A percentile compares a stretch with the other conserved stretches of the same genome.
Conservation (phyloP, 2,329 filamentous ascomycete genomes). For the Pseudocercospora macadamiae region DNA sequence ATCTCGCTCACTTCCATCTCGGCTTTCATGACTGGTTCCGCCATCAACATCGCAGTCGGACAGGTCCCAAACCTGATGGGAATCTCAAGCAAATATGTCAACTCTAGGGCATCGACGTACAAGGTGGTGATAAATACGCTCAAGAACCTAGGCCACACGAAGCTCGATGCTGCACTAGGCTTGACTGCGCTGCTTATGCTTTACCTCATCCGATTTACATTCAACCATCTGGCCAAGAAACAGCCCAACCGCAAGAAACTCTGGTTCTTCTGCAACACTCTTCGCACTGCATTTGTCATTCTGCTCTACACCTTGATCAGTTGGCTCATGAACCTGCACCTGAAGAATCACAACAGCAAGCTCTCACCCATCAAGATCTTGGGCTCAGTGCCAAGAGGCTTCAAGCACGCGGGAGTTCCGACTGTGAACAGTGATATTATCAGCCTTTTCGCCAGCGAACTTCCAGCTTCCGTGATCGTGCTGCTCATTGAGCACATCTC, state of each 20-base stretch:
- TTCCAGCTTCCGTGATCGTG: conserved; percentile 90
- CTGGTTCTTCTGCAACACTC: conserved; percentile 88
- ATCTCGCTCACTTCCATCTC: conserved; percentile 89
- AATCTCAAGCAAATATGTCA: conserved; percentile 63
- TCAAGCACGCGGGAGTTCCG: conserved; percentile 77
- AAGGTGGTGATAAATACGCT: conserved; percentile 80
- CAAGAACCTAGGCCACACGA: conserved; percentile 67
- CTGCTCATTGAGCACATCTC: conserved; percentile 95
- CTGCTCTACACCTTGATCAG: conserved; percentile 89
- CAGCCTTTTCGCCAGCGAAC: conserved; percentile 66
- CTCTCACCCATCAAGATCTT: conserved; percentile 72
- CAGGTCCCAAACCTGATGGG: conserved; percentile 84
- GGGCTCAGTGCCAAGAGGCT: conserved; percentile 78
- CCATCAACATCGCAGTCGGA: conserved; percentile 82
- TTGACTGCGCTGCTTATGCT: conserved; percentile 78
- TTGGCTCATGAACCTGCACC: conserved; percentile 77
- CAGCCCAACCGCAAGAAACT: conserved; percentile 70
- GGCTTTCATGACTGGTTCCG: conserved; percentile 96
- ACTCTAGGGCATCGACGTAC: conserved; percentile 78
- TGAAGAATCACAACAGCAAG: conserved; percentile 32
- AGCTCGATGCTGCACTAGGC: conserved; percentile 83
- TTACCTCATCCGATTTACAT: conserved; percentile 71
- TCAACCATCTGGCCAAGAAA: conserved; percentile 68
- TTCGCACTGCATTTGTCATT: conserved; percentile 90
- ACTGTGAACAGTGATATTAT: conserved; percentile 68